Percentiles rank a stretch among this genome's conserved stretches.
phyloP scores from a whole-genome alignment of 225 moss, liverwort and hornwort genomes.

The Ulota crispa region DNA sequence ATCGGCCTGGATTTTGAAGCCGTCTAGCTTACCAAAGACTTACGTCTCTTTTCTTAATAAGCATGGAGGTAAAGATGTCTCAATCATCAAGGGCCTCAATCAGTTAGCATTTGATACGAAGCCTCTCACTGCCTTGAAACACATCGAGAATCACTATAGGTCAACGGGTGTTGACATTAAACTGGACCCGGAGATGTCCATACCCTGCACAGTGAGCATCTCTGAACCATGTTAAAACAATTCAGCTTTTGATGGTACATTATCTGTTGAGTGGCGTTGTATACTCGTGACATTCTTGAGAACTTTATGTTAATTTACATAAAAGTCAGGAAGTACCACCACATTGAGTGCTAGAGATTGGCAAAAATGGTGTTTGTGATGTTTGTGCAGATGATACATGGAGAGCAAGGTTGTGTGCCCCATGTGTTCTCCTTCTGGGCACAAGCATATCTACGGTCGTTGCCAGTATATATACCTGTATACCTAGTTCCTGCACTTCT shows the following conservation, averaged over 20 bases:
- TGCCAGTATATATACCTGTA: conserved; percentile 92
- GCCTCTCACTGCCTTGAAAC: conserved; percentile 45
- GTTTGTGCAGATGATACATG: conserved; percentile 79
- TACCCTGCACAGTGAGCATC: conserved; percentile 73
- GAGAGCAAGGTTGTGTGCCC: conserved; percentile 69
- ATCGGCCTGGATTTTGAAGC: conserved; percentile 89
- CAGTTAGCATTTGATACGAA: conserved; percentile 58
- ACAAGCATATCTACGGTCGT: conserved; percentile 74
- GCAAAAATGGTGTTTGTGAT: conserved; percentile 9
- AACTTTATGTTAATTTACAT: background rate
- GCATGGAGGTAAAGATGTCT: conserved; percentile 81
- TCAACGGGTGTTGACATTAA: conserved; percentile 57
- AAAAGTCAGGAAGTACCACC: background rate
- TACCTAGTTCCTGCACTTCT: conserved; percentile 94
- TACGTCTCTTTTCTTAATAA: conserved; percentile 88
- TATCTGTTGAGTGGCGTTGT: background rate
- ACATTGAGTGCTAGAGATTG: background rate
- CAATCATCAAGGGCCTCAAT: conserved; percentile 68
- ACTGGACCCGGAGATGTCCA: conserved; percentile 61
- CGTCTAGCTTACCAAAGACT: conserved; percentile 81
- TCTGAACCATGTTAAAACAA: background rate
- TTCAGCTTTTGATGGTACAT: background rate
- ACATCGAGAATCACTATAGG: conserved; percentile 69
- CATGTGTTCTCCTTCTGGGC: conserved; percentile 75
- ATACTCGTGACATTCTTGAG: background rate